Base-by-base conservation (phyloP, 495 filamentous ascomycete genomes). In the Articulospora tetracladia region DNA sequence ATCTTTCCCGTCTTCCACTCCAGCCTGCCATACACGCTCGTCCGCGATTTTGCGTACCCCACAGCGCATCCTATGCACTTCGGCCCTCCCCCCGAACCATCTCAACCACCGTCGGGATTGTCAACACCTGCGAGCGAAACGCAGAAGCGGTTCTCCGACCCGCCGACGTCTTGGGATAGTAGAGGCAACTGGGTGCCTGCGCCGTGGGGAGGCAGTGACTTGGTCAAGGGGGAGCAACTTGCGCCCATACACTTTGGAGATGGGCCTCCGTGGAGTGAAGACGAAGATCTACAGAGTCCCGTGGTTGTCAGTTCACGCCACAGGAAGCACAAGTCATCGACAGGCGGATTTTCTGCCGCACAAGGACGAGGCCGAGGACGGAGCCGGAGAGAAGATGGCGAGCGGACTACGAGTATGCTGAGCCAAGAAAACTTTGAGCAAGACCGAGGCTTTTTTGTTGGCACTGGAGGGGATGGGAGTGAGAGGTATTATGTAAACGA, bases 31-130 rank as follows among this genome's bases (percentile, higher is more conserved):
- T 97, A 97, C 69, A 83, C 93, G 49, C 79, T 88, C 8, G 93
- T 99, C 30, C 89, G 95, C 64, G 94, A 99, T 77, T 99, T 98
- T 73, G 94, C 95, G 47, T 99, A 98, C 67, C 86, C 91, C 6
- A 64, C 82, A 15, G 78, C 79, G 20, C 90, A 98, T 69, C 92
- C 91, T 15, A 76, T 96, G 66, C 93, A 97, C 79, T 97, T 98
- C 78, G 94, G 94, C 24, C 92, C 94, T 26, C 88, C 90, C 1
- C 82, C 84, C n/a, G 86, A 90, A 64, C 74, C 83, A n/a, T 86
- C 84, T 19, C 76, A 76, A 57, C 78, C 83, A 17, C 78, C 81
- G 7, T 95, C 91, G 11, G 86, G 86, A 28, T 81, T 88, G 60
- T 92, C 90, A 1, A 96, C 94, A 2, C 93, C 95, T 4, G 86